Percentiles rank a stretch among this genome's conserved stretches.
Evolutionary conservation across 208 protist genomes (phyloP).

Genomic region (Trypanosoma theileri): DNA sequence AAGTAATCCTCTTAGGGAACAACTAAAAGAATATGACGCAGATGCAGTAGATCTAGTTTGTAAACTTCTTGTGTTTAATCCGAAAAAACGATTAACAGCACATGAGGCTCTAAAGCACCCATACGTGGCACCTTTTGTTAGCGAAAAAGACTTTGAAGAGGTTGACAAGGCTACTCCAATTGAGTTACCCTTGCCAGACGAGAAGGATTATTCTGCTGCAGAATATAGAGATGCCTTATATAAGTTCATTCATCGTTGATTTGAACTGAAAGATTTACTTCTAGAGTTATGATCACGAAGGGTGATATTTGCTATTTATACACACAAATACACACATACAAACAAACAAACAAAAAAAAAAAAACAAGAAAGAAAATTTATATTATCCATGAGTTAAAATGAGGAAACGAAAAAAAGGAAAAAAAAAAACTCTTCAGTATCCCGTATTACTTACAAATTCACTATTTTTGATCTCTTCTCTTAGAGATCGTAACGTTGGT

Average conservation of each 20-base stretch:
- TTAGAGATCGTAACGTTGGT: neutral
- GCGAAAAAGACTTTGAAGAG: constrained; percentile 44
- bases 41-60: constrained; percentile 86
- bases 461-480: neutral
- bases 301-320: neutral
- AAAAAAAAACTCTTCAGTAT: neutral
- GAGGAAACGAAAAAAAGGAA: neutral
- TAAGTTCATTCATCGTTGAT: constrained; percentile 45
- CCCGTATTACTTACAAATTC: neutral
- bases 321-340: neutral
- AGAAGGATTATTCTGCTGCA: constrained; percentile 55
- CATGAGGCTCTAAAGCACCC: constrained; percentile 85
- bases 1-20: constrained; percentile 52
- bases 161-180: constrained; percentile 42
- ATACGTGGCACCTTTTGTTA: constrained; percentile 79
- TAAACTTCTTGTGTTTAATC: constrained; percentile 89
- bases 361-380: constrained; percentile 19
- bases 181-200: constrained; percentile 63
- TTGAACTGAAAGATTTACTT: constrained; percentile 16
- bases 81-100: constrained; percentile 78
- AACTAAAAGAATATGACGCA: constrained; percentile 65
- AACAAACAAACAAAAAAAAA: constrained; percentile 3
- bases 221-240: constrained; percentile 79
- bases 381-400: neutral
- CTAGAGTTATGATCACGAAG: neutral